These are phyloP conservation scores for Nidularia pulvinata DNA, from an alignment of 768 basidiomycete genomes.

Conservation along the genomic window DNA sequence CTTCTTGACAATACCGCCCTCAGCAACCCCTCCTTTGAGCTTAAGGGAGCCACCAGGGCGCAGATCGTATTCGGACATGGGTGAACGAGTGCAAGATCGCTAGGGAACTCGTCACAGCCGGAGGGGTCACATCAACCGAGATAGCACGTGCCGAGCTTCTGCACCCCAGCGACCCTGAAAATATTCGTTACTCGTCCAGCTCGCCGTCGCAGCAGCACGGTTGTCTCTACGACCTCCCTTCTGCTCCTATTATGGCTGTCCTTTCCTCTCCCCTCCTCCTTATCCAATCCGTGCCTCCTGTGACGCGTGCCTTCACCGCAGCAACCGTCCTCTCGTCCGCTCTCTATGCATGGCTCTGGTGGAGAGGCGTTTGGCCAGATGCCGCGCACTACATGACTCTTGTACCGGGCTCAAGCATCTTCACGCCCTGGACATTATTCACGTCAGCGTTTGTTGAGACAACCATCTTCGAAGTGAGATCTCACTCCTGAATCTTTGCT, in stretches of 20 bases:
- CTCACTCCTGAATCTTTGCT: not conserved
- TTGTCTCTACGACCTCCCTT: not conserved
- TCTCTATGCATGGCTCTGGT: conserved; percentile 66
- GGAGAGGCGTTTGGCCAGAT: conserved; percentile 37
- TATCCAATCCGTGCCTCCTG: conserved; percentile 73
- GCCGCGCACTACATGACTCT: conserved; percentile 71
- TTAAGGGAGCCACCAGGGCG: conserved; percentile 89
- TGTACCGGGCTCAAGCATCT: conserved; percentile 78
- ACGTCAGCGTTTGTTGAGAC: conserved; percentile 89
- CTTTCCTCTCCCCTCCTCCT: conserved; percentile 72
- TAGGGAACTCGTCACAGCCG: too few relatives aligned
- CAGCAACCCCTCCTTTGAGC: conserved; percentile 80
- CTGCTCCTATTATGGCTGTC: conserved; percentile 61
- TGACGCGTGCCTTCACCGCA: conserved; percentile 72
- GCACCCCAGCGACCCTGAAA: conserved; percentile 7
- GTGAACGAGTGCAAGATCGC: conserved; percentile 12
- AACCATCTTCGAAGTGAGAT: conserved; percentile 77
- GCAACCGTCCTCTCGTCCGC: conserved; percentile 58
- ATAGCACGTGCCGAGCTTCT: conserved; percentile 1
- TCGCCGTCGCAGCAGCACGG: not conserved
- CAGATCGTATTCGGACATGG: conserved; percentile 86
- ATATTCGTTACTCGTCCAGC: conserved; percentile 3
- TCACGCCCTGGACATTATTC: conserved; percentile 93
- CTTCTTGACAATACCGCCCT: conserved; percentile 87
- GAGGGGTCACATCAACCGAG: too few relatives aligned